Evolutionary conservation across 2,329 filamentous ascomycete species (phyloP), one percentile per base, ranked within the genome.

Genomic region (Fusarium austroafricanum): DNA sequence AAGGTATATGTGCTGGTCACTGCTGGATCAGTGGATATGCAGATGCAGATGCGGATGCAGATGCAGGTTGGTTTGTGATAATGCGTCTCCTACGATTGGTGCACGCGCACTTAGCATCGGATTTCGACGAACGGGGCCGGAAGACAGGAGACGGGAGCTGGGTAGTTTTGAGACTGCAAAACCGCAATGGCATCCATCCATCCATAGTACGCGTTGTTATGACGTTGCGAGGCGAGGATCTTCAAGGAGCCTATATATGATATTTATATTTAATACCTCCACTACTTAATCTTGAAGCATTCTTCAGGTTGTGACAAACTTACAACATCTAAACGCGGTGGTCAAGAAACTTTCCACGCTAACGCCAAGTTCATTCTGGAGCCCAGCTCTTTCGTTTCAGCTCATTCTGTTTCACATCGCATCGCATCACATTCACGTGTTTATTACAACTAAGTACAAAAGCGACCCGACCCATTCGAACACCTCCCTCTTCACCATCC

Each of bases 261-360:
- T 35, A 10, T 35, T 47, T 21, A 21, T 35, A 10, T 35, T 47
- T 21, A 20, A 17, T 23, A 23, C 21, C 21, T n/a, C n/a, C n/a
- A n/a, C n/a, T 40, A 26, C 46, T 39, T 20, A n/a, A 28, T 38
- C 35, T 20, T 15, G 10, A 50, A 15, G 20, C 17, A 17, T 28
- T 33, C 31, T 11, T 15, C 6, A 15, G 31, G 15, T 33, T 33
- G 14, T 33, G 31, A 33, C 31, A 4, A 6, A 33, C 31, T 8
- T 11, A 33, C 31, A 33, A 14, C 31, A 33, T 23, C 31, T n/a
- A n/a, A n/a, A 14, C 33, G 14, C 46, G 37, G 43, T 44, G 50
- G 51, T 21, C 20, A 39, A 50, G 37, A 63, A 56, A 57, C 50
- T 57, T 63, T 56, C 20, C 59, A 56, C 33, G 23, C 35, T 14